A percentile compares a stretch with the other conserved stretches of the same genome.
These are phyloP conservation scores for Silene uniflora DNA, from an alignment of 148 eudicot species.

Conservation along the genomic window DNA sequence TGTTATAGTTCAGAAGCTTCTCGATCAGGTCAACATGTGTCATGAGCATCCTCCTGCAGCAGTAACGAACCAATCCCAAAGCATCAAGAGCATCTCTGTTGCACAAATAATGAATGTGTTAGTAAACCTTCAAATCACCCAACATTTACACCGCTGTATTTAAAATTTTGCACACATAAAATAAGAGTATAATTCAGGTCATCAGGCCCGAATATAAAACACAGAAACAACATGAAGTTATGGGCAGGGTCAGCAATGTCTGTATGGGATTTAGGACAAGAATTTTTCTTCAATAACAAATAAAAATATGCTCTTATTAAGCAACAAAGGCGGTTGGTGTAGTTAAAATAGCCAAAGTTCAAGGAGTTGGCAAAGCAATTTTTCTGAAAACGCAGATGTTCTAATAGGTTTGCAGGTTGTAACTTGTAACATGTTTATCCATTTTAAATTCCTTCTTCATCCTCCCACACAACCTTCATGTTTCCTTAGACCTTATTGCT, in stretches of 20 bases:
- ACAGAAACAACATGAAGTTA: background rate
- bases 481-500: background rate
- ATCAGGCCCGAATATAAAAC: background rate
- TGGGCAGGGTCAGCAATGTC: background rate
- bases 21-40: slow-evolving; percentile 97
- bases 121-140: slow-evolving; percentile 3
- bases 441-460: background rate
- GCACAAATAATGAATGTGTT: slow-evolving; percentile 15
- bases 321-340: background rate
- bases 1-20: slow-evolving; percentile 95
- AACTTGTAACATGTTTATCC: no score
- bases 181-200: background rate
- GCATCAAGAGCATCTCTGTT: slow-evolving; percentile 97
- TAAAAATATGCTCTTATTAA: background rate
- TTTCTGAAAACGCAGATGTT: no score
- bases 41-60: slow-evolving; percentile 97
- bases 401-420: no score
- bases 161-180: background rate
- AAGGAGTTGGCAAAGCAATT: no score
- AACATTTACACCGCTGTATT: background rate
- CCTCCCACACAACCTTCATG: background rate
- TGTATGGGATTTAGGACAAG: background rate
- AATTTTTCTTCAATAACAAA: background rate
- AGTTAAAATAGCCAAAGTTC: no score
- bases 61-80: slow-evolving; percentile 81